A percentile compares a stretch with the other conserved stretches of the same genome.
phyloP scores from a whole-genome alignment of 2,329 filamentous ascomycete species.

The Ceratocystis harringtonii region DNA sequence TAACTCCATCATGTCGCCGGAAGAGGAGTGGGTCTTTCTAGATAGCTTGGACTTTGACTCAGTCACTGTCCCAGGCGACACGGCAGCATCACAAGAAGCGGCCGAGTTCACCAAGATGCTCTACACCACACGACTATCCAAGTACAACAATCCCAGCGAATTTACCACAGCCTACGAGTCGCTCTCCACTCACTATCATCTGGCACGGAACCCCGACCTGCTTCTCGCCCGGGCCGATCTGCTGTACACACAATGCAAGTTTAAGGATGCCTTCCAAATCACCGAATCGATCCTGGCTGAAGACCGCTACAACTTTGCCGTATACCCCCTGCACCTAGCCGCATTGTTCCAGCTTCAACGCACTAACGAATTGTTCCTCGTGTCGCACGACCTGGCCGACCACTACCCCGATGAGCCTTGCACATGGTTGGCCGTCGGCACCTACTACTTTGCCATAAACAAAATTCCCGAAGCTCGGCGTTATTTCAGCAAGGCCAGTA shows the following conservation, averaged over 20 bases:
- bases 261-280: constrained; percentile 69
- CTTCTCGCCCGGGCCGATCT: constrained; percentile 80
- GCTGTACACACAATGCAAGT: constrained; percentile 86
- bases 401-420: constrained; percentile 80
- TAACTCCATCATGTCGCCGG: constrained; percentile 78
- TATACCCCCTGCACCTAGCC: constrained; percentile 82
- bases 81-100: constrained; percentile 63
- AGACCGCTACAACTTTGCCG: constrained; percentile 77
- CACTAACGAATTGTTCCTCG: constrained; percentile 78
- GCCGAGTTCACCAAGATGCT: constrained; percentile 91
- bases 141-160: constrained; percentile 74
- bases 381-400: constrained; percentile 85
- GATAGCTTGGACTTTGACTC: constrained; percentile 82
- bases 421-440: constrained; percentile 85
- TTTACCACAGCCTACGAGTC: constrained; percentile 80
- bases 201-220: constrained; percentile 75
- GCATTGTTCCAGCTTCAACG: constrained; percentile 76
- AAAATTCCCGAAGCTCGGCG: constrained; percentile 86
- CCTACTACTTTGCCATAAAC: constrained; percentile 81
- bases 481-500: constrained; percentile 92
- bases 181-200: constrained; percentile 82
- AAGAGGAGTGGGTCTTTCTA: constrained; percentile 80
- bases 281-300: constrained; percentile 69
- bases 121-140: constrained; percentile 88
- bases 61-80: constrained; percentile 50